Conservation (phyloP, 164 flowering plant genomes). For the Umbilicus rupestris region DNA sequence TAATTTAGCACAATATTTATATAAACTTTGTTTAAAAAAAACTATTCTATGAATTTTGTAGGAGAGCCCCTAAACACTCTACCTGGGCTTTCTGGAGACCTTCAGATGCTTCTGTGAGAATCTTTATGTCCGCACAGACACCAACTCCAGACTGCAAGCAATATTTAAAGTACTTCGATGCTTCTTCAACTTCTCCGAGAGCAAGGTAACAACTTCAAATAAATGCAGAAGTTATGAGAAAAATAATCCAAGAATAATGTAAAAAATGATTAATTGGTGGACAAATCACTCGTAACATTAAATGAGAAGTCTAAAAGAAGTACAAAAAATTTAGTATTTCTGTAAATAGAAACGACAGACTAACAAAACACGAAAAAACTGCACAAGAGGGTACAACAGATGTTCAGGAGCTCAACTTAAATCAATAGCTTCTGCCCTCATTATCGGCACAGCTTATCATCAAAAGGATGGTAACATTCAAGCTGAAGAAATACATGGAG, state of each 20-base stretch:
- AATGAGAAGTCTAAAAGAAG: not conserved
- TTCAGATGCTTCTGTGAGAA: conserved; percentile 38
- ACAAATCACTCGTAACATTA: not conserved
- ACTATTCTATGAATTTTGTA: too few relatives aligned
- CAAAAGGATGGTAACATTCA: too few relatives aligned
- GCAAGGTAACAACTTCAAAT: conserved; percentile 32
- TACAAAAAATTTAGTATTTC: too few relatives aligned
- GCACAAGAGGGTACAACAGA: too few relatives aligned
- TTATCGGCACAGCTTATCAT: too few relatives aligned
- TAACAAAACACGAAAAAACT: too few relatives aligned
- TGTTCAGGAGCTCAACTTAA: too few relatives aligned
- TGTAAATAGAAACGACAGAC: too few relatives aligned
- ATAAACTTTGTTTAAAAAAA: too few relatives aligned
- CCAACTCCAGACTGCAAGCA: conserved; percentile 33
- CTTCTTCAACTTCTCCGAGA: conserved; percentile 40
- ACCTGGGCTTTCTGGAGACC: conserved; percentile 40
- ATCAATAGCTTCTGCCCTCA: too few relatives aligned
- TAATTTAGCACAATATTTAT: too few relatives aligned
- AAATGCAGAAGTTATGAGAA: not conserved
- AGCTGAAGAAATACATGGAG: too few relatives aligned
- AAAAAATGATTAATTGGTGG: not conserved
- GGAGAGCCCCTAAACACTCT: not conserved
- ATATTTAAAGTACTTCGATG: conserved; percentile 24
- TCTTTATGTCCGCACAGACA: conserved; percentile 28
- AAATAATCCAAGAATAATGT: not conserved